These are phyloP conservation scores for Microsporum audouinii DNA, from an alignment of 2,329 filamentous ascomycete genomes.

Conservation along the genomic window DNA sequence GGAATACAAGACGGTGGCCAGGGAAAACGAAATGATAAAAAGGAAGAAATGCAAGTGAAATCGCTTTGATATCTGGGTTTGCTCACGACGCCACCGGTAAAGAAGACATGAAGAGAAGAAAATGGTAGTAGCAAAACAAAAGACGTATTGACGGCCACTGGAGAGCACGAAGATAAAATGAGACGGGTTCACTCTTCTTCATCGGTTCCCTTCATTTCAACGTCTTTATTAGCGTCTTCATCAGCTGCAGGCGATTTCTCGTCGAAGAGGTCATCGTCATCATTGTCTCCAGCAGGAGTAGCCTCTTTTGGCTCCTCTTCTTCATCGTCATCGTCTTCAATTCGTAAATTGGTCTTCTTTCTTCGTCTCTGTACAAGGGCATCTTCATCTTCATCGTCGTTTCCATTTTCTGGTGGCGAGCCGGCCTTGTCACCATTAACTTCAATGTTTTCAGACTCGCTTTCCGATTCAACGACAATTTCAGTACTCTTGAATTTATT, in stretches of 20 bases:
- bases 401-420: conserved; percentile 17
- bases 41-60: neutral
- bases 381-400: conserved; percentile 38
- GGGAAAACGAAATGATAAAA: neutral
- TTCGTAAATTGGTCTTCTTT: conserved; percentile 24
- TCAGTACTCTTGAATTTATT: conserved; percentile 78
- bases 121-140: neutral
- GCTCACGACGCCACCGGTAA: neutral
- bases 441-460: conserved; percentile 35
- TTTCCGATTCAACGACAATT: conserved; percentile 67
- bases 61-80: neutral
- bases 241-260: conserved; percentile 20
- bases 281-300: conserved; percentile 14
- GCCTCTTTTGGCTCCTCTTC: conserved; percentile 34
- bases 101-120: neutral
- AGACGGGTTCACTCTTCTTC: conserved; percentile 13
- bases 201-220: conserved; percentile 28
- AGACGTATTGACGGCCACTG: neutral
- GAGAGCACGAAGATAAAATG: neutral
- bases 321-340: conserved; percentile 32
- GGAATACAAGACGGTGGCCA: neutral
- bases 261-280: conserved; percentile 30
- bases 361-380: conserved; percentile 26
- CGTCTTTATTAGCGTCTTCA: conserved; percentile 20
- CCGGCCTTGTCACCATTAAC: conserved; percentile 6